phyloP scores from a whole-genome alignment of 768 basidiomycete species.

The Favolaschia claudopus region DNA sequence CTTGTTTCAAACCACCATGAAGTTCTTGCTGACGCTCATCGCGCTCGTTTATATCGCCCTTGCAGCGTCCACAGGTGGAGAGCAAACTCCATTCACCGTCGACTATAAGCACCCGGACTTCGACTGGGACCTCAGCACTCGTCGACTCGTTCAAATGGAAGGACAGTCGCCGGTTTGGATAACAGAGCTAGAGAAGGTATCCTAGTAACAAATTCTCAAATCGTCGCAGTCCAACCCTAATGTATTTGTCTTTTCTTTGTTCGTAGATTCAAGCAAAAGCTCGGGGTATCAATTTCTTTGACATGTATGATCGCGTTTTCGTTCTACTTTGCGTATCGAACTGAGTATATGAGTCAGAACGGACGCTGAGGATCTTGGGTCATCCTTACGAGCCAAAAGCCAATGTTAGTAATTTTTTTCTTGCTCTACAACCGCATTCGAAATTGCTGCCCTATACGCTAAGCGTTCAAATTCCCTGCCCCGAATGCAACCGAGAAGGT shows the following conservation, averaged over 20 bases:
- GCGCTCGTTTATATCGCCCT: conserved; percentile 51
- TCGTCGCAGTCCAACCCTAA: conserved; percentile 16
- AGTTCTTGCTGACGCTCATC: conserved; percentile 52
- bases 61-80: conserved; percentile 40
- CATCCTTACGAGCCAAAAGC: conserved; percentile 44
- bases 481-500: conserved; percentile 68
- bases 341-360: too few species aligned
- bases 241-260: too few species aligned
- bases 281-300: conserved; percentile 84
- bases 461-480: conserved; percentile 57
- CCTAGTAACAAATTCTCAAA: conserved; percentile 9
- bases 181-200: conserved; percentile 89
- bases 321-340: conserved; percentile 17
- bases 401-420: conserved; percentile 29
- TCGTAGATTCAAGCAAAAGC: conserved; percentile 78
- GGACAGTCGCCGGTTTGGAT: conserved; percentile 78
- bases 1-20: conserved; percentile 47
- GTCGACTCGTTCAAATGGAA: conserved; percentile 79
- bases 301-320: conserved; percentile 62
- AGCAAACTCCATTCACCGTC: conserved; percentile 49
- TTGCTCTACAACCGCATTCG: neutral
- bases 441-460: conserved; percentile 28
- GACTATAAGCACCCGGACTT: conserved; percentile 61
- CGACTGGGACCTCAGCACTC: conserved; percentile 74
- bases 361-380: conserved; percentile 71